A percentile compares a stretch with the other conserved stretches of the same genome.
Conservation (phyloP, 768 basidiomycete species). For the Lentinula edodes region DNA sequence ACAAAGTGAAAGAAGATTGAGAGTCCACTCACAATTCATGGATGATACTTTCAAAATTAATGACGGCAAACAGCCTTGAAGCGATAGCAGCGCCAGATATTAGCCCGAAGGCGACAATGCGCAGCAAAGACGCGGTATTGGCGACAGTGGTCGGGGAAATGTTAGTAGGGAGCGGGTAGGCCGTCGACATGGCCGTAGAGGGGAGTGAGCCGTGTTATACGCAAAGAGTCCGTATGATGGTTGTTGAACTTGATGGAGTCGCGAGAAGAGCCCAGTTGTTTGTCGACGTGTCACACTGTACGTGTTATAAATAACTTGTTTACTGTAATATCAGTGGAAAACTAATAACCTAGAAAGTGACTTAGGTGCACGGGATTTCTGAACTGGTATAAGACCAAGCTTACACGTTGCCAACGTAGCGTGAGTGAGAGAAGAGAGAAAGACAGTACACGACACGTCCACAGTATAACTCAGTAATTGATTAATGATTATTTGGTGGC, state of each 20-base stretch:
- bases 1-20: not conserved
- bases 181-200: slow-evolving; percentile 47
- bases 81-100: slow-evolving; percentile 95
- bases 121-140: slow-evolving; percentile 87
- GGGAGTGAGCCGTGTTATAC: not conserved
- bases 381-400: no score
- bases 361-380: no score
- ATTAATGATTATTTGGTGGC: no score
- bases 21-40: slow-evolving; percentile 85
- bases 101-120: slow-evolving; percentile 82
- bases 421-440: no score
- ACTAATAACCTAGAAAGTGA: no score
- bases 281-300: not conserved
- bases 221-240: not conserved
- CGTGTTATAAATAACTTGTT: not conserved
- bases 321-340: no score
- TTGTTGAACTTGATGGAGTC: not conserved
- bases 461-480: no score
- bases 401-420: no score
- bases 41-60: slow-evolving; percentile 98
- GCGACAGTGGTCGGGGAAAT: slow-evolving; percentile 67
- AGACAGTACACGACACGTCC: no score
- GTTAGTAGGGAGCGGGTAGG: slow-evolving; percentile 68
- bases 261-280: not conserved
- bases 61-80: slow-evolving; percentile 93